Evolutionary conservation across 441 rosid species (phyloP), one percentile per base, ranked within the genome.

Genomic region (Theobroma grandiflorum): DNA sequence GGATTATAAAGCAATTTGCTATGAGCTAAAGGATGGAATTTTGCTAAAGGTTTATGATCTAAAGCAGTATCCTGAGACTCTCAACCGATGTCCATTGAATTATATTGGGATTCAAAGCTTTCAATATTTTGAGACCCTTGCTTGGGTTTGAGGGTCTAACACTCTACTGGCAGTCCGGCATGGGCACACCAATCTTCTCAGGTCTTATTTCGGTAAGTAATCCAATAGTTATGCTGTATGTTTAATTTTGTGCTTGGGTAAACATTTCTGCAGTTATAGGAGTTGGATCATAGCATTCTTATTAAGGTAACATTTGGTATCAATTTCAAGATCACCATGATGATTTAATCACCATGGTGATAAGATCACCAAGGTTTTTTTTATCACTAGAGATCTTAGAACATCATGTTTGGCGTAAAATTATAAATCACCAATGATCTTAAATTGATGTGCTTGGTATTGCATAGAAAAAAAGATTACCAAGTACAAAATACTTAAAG

Each of bases 91-190:
- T 73, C 65, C 76, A 15, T 42, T 75, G 69, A 62, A 75, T 43
- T 61, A 75, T 62, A 62, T 58, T 9, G 69, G 78, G 40, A 15
- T 58, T 61, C 53, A 75, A 59, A 43, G 31, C 57, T 61, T 11
- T 61, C 57, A 75, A 40, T 62, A 75, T 43, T 59, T 61, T 75
- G 78, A 75, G 78, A 58, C 76, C 43, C 78, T 75, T 58, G 61
- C 55, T 8, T 75, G 78, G 14, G 65, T 73, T 73, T 57, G 65
- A 73, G 35, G 75, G 75, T 53, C 47, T 53, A 37, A 52, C 45
- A 70, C 38, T 12, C n/a, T 55, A n/a, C 20, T 20, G 5, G 59
- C 52, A 49, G 43, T 7, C 40, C 50, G 43, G 59, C 59, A 31
- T 11, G 76, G 15, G 6, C 1, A 10, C 3, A 6, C 37, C 49